Conservation (phyloP, 2,329 filamentous ascomycete species). For the Aspergillus sp. region DNA sequence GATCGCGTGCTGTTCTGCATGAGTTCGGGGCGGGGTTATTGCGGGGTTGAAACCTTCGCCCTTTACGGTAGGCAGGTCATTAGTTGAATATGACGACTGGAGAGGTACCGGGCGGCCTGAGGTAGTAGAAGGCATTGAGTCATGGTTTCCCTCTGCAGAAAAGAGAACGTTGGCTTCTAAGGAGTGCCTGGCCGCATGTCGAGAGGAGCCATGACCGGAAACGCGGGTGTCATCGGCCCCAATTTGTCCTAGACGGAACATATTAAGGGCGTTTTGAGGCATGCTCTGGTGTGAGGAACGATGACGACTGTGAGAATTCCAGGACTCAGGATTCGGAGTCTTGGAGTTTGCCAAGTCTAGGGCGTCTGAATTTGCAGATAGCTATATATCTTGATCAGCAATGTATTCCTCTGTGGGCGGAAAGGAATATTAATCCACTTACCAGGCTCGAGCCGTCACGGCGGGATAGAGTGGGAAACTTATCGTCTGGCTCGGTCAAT, state of each 20-base stretch:
- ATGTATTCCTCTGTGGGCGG: conserved; percentile 3
- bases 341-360: conserved; percentile 77
- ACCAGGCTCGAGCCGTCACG: conserved; percentile 60
- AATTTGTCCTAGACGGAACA: conserved; percentile 45
- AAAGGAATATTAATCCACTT: conserved; percentile 32
- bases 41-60: conserved; percentile 58
- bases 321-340: conserved; percentile 68
- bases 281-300: conserved; percentile 67
- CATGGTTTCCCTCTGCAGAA: conserved; percentile 35
- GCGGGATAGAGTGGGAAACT: conserved; percentile 72
- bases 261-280: conserved; percentile 57
- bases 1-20: conserved; percentile 73
- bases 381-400: conserved; percentile 59
- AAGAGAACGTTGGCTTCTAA: conserved; percentile 48
- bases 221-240: conserved; percentile 34
- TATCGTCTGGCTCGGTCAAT: conserved; percentile 76
- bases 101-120: conserved; percentile 54
- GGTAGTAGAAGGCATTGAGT: conserved; percentile 30
- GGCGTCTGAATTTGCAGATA: conserved; percentile 79
- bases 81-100: conserved; percentile 87
- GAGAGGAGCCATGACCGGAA: conserved; percentile 32
- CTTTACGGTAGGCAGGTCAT: conserved; percentile 86
- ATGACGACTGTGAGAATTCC: conserved; percentile 69
- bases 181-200: conserved; percentile 50
- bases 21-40: conserved; percentile 59